These are phyloP conservation scores for Pestalotiopsis sp. DNA, from an alignment of 2,329 filamentous ascomycete genomes.

Conservation along the genomic window DNA sequence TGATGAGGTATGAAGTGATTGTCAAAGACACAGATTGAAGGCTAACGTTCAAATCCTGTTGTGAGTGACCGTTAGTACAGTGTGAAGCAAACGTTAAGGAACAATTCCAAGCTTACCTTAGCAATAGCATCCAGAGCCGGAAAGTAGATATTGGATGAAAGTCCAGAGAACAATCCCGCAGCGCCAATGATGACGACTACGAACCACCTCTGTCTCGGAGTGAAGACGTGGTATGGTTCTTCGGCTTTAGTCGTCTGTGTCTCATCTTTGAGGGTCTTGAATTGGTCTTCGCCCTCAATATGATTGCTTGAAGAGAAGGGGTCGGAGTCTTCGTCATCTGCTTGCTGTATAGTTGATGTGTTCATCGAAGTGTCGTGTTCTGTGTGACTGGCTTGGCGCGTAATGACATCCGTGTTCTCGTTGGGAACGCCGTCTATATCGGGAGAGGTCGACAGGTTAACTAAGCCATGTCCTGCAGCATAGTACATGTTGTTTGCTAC, in stretches of 20 bases:
- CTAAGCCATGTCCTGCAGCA: not conserved
- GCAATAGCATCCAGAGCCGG: constrained; percentile 44
- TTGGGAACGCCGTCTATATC: not conserved
- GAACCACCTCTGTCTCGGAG: constrained; percentile 41
- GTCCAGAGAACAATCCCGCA: constrained; percentile 55
- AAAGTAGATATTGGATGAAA: constrained; percentile 55
- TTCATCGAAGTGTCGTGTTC: not conserved
- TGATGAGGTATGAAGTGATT: constrained; percentile 50
- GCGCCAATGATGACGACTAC: constrained; percentile 52
- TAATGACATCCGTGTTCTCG: constrained; percentile 2
- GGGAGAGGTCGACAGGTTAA: not conserved
- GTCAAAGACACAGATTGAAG: constrained; percentile 38
- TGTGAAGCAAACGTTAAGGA: too few relatives aligned
- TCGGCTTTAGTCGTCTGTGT: not conserved
- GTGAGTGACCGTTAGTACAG: not conserved
- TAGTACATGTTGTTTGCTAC: constrained; percentile 7
- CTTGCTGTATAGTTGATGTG: not conserved
- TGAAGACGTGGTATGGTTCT: constrained; percentile 38
- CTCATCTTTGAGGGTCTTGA: not conserved
- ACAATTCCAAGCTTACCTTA: constrained; percentile 22
- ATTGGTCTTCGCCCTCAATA: not conserved
- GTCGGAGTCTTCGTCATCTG: not conserved
- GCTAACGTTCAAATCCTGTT: constrained; percentile 33
- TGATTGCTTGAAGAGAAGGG: not conserved
- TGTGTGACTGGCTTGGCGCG: not conserved